Evolutionary conservation across 2,329 filamentous ascomycete genomes (phyloP).

Genomic region (Fusarium phyllophilum): DNA sequence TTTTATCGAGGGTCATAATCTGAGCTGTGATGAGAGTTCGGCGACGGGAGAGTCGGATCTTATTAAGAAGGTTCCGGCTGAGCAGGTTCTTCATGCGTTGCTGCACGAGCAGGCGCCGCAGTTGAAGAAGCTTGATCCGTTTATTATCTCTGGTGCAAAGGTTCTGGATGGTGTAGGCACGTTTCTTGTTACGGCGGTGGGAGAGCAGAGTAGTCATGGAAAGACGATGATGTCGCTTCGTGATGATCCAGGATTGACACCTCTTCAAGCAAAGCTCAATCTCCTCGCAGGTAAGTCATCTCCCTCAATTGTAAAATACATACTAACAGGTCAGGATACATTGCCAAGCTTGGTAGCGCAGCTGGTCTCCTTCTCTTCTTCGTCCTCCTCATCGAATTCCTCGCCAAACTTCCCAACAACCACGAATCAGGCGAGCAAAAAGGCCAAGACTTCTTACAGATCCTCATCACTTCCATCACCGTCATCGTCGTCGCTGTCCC

Average conservation of each 20-base stretch:
- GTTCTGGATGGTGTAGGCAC: constrained; percentile 65
- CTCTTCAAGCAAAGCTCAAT: constrained; percentile 63
- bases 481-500: constrained; percentile 74
- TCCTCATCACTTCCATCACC: constrained; percentile 72
- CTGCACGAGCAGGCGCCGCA: constrained; percentile 55
- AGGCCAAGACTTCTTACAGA: constrained; percentile 65
- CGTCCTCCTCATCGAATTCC: constrained; percentile 82
- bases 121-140: constrained; percentile 67
- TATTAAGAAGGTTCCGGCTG: constrained; percentile 71
- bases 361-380: constrained; percentile 78
- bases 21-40: constrained; percentile 76
- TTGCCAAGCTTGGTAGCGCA: constrained; percentile 62
- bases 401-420: constrained; percentile 68
- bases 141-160: constrained; percentile 67
- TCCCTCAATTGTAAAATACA: fast-evolving
- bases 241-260: constrained; percentile 61
- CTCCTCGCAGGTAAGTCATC: constrained; percentile 30
- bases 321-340: constrained; percentile 32
- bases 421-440: constrained; percentile 63
- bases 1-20: constrained; percentile 64
- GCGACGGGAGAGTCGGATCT: constrained; percentile 78
- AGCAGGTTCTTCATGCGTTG: constrained; percentile 67
- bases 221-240: constrained; percentile 66
- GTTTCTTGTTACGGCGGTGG: constrained; percentile 64
- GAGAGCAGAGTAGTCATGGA: constrained; percentile 62